Base-by-base conservation (phyloP, 805 yeast genomes). In the Zygotorulaspora chibaensis region DNA sequence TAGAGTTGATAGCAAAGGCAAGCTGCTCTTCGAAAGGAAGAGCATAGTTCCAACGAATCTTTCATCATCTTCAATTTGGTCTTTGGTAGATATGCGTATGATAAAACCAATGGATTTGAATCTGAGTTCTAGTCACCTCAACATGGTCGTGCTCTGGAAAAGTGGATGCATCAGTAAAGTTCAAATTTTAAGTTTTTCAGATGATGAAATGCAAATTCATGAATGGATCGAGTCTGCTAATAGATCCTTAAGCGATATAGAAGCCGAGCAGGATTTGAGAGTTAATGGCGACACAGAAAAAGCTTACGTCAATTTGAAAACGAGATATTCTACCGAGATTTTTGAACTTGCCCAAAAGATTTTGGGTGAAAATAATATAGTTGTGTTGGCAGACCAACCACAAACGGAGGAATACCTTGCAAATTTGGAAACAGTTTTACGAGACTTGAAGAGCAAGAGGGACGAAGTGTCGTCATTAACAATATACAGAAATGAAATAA, bases 391-490 rank as follows among this genome's bases (percentile, higher is more conserved):
- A 5, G 50, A 51, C 3, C 54, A 58, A 20, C 59, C 59, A 18
- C 58, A 68, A 18, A 47, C 64, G 5, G 68, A 69, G 33, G 50
- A 73, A n/a, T 81, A 81, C 54, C 82, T 95, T 85, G 69, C 76
- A 28, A 79, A 83, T 48, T 75, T 90, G 46, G 83, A 81, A 47
- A 73, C 86, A 2, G 69, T 89, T 20, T 83, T 95, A 59, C 77
- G 76, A 45, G 96, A 89, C 56, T 71, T 85, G 43, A 76, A 75
- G 47, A 83, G 76, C 47, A 73, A 74, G 38, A 71, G 80, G 15
- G 73, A 75, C 47, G 93, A 86, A 56, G 73, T 83, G 0, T 69
- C 87, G 31, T 68, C 80, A 1, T 57, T 84, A 1, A 64, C 66
- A n/a, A 53, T 70, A 18, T 73, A 69, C 34, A 59, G 65, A 1